phyloP scores from a whole-genome alignment of 1,284 basidiomycete species.

The Papiliotrema laurentii region DNA sequence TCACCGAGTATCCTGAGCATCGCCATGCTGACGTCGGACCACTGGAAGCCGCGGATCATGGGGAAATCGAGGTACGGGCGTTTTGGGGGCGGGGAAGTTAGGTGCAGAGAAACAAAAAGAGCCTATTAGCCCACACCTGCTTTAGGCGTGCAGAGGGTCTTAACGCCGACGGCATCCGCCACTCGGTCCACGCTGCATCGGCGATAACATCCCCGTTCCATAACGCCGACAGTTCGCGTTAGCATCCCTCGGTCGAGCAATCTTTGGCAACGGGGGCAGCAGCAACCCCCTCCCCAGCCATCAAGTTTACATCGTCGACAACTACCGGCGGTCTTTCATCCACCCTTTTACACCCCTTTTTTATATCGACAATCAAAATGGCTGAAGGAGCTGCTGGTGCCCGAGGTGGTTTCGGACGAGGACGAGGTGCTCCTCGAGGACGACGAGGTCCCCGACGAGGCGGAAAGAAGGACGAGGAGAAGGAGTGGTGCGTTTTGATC shows the following conservation, averaged over 20 bases:
- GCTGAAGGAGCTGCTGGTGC: conserved; percentile 36
- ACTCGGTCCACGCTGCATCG: not conserved
- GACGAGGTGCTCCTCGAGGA: conserved; percentile 79
- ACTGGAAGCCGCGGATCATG: no score
- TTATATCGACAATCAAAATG: conserved; percentile 5
- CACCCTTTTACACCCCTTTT: not conserved
- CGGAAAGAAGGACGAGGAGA: conserved; percentile 97
- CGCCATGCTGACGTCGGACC: no score
- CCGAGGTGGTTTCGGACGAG: conserved; percentile 59
- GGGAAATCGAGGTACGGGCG: no score
- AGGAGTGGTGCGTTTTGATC: conserved; percentile 80
- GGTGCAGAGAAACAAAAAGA: no score
- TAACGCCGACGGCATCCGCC: conserved; percentile 1
- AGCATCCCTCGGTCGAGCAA: no score
- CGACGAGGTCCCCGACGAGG: conserved; percentile 90
- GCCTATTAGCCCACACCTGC: no score
- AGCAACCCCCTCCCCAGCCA: not conserved
- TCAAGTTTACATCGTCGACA: not conserved
- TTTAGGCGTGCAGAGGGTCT: not conserved
- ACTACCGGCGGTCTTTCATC: not conserved
- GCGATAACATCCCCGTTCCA: not conserved
- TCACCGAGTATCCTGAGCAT: no score
- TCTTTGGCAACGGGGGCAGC: not conserved
- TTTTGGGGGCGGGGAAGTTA: no score
- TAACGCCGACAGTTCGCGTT: not conserved